Conservation (phyloP, 2,329 filamentous ascomycete genomes). For the Biscogniauxia sp. region DNA sequence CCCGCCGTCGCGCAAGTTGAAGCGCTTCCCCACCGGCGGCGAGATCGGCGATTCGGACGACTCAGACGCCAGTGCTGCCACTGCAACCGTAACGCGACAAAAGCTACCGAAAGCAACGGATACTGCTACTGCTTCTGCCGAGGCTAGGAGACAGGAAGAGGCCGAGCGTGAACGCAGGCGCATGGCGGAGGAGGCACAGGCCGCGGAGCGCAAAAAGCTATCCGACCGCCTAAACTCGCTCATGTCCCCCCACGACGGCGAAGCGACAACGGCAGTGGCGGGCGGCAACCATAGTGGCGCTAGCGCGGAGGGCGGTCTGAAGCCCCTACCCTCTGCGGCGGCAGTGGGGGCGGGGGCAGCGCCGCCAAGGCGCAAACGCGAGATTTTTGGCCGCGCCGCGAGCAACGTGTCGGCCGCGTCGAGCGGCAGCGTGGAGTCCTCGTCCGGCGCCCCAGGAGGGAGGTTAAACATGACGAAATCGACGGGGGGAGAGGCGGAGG, state of each 20-base stretch:
- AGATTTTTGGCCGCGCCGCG: conserved; percentile 56
- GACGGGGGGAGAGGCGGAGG: not conserved
- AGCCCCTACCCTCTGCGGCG: conserved; percentile 13
- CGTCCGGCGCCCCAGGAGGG: conserved; percentile 14
- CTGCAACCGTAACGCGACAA: not conserved
- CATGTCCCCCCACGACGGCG: conserved; percentile 10
- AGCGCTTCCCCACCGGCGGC: conserved; percentile 34
- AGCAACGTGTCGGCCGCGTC: conserved; percentile 57
- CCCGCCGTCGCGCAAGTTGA: conserved; percentile 33
- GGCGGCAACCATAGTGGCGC: not conserved
- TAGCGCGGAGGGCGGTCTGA: conserved; percentile 8
- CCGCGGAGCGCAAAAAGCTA: conserved; percentile 23
- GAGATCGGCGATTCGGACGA: conserved; percentile 46
- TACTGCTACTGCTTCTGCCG: no score
- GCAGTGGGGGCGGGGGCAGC: not conserved
- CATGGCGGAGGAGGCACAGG: conserved; percentile 15
- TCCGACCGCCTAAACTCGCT: conserved; percentile 29
- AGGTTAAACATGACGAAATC: no score
- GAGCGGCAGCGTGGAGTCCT: conserved; percentile 43
- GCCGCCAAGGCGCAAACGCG: conserved; percentile 37
- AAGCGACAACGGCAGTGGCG: conserved; percentile 1
- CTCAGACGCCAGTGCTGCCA: conserved; percentile 17
- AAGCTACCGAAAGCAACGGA: no score
- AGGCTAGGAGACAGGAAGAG: conserved; percentile 8
- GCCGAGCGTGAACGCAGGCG: conserved; percentile 15